Base-by-base conservation (phyloP, 371 early-diverging fungal species). In the Parasitella parasitica region DNA sequence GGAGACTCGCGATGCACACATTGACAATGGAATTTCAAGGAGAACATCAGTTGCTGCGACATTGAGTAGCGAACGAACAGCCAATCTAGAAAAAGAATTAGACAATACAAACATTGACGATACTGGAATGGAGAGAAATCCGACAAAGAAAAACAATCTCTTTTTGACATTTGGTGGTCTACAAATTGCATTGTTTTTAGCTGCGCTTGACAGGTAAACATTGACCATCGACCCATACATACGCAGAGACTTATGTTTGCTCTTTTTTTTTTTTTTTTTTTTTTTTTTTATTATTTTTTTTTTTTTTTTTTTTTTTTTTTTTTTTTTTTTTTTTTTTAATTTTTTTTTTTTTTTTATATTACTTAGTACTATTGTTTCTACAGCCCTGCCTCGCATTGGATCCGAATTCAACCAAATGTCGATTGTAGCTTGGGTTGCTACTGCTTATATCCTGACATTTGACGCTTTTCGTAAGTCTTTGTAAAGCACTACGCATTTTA, bases 311-410 rank as follows among this genome's bases (percentile, higher is more conserved):
- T 48, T 26, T 12, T 4, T 18, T 22, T 34, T 36, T 9, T 26
- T 24, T 6, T 4, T 4, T 48, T 6, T 35, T 69, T 16, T 38
- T 28, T 20, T 32, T 27, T 30, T n/a, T 24, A 50, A 37, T 26
- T 12, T 4, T 18, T 22, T 34, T 36, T 9, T 34, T 27, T 32
- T n/a, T 24, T 55, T 48, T 18, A 6, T 28, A 9, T 27, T 4
- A 11, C 11, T 12, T 55, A 63, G 82, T 43, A 90, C 89, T 0
- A 87, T 90, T 60, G 82, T 90, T n/a, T 81, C 91, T 4, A 89
- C 88, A 16, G 88, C 91, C 22, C 70, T 91, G 9, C 87, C 90
- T 54, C 78, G 70, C 15, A 91, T 91, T 57, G 86, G 86, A 22
- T 82, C 82, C 11, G 88, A 88, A n/a, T 90, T 92, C 59, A 72